These are phyloP conservation scores for Dothideomycetes sp. DNA, from an alignment of 2,329 filamentous ascomycete genomes.

Conservation along the genomic window DNA sequence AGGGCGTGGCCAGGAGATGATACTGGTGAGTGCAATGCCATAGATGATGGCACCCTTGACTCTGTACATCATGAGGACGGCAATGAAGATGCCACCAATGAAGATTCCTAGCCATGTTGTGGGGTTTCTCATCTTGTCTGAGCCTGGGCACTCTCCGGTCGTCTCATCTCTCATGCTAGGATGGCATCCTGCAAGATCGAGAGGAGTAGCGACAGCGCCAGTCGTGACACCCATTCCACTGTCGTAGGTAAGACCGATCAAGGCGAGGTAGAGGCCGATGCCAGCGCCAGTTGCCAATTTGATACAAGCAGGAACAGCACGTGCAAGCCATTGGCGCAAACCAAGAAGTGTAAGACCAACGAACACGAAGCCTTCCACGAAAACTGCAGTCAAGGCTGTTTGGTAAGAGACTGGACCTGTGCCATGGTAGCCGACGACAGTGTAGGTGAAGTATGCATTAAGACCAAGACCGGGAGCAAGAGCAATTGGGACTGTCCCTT, in stretches of 20 bases:
- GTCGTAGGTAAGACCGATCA: slow-evolving; percentile 67
- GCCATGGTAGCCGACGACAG: slow-evolving; percentile 68
- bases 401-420: slow-evolving; percentile 61
- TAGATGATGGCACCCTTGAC: slow-evolving; percentile 79
- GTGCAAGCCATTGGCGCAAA: slow-evolving; percentile 78
- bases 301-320: slow-evolving; percentile 71
- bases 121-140: slow-evolving; percentile 69
- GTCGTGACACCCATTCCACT: slow-evolving; percentile 73
- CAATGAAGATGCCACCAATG: slow-evolving; percentile 70
- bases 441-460: slow-evolving; percentile 81
- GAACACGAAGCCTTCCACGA: slow-evolving; percentile 81
- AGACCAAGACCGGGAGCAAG: slow-evolving; percentile 32
- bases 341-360: slow-evolving; percentile 68
- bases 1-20: slow-evolving; percentile 76
- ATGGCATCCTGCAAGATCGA: slow-evolving; percentile 63
- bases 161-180: slow-evolving; percentile 14
- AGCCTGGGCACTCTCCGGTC: slow-evolving; percentile 49
- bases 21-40: slow-evolving; percentile 71
- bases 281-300: slow-evolving; percentile 80
- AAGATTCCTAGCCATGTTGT: slow-evolving; percentile 85
- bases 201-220: slow-evolving; percentile 55
- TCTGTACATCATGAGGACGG: slow-evolving; percentile 71
- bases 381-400: slow-evolving; percentile 73
- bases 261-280: slow-evolving; percentile 70
- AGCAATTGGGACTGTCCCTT: slow-evolving; percentile 59